Base-by-base conservation (phyloP, 2,329 filamentous ascomycete species). In the Fusarium transvaalense region DNA sequence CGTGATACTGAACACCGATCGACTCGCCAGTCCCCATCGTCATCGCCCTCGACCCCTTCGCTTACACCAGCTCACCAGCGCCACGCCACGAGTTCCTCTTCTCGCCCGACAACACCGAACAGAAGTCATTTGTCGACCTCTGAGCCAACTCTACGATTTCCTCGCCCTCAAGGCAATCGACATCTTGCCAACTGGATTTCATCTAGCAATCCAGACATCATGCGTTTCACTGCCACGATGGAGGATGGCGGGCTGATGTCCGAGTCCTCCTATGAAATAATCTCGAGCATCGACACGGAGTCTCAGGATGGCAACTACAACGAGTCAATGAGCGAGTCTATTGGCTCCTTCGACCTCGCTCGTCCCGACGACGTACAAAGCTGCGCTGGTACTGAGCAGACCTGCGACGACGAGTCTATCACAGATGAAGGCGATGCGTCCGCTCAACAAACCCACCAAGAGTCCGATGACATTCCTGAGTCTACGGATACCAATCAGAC, bases 101-200 rank as follows among this genome's bases (percentile, higher is more conserved):
- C 61, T 56, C 58, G 47, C 41, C 61, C 61, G 32, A 70, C 71
- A 37, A 71, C 66, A 34, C 63, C 63, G 37, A 67, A 52, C 46
- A 71, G 46, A 59, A 61, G 32, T 25, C 66, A 61, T 39, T 69
- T 80, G 32, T 80, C 81, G 31, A 75, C 71, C 37, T 84, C 85
- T 42, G 81, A 84, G 53, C 84, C 85, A 6, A 82, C 81, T 29
- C 81, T 89, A 45, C 84, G 85, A 59, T 89, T 89, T 57, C 87
- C 87, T 56, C 82, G 79, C 42, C 86, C 87, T 1, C 81, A 84
- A 72, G 87, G 85, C 54, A 88, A 83, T 68, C 81, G 82, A 56
- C 80, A 82, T 50, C 84, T 89, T 39, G 86, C 86, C 71, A 84
- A 85, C 81, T 89, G 86, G 86, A 80, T 89, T 48, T 87, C 85